Evolutionary conservation across 73 alveolate species (phyloP).

Genomic region (Tetrahymena thermophila): DNA sequence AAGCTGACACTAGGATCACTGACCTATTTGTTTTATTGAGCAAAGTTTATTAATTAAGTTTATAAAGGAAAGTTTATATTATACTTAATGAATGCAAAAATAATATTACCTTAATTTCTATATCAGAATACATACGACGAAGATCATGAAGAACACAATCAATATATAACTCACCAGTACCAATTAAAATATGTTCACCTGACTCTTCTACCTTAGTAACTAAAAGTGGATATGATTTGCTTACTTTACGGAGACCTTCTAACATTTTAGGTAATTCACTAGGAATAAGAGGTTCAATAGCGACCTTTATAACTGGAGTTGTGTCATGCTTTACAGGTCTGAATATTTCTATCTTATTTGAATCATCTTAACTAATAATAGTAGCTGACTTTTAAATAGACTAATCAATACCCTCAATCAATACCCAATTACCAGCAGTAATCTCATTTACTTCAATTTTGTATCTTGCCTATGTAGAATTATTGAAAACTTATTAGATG

Average conservation of each 20-base stretch:
- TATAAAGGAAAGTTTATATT: no score
- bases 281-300: conserved; percentile 98
- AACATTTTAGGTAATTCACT: conserved; percentile 99
- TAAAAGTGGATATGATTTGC: conserved; percentile 86
- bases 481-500: background rate
- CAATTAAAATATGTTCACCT: conserved; percentile 98
- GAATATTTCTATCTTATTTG: conserved; percentile 53
- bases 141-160: conserved; percentile 97
- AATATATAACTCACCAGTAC: conserved; percentile 98
- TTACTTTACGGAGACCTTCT: conserved; percentile 90
- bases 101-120: conserved; percentile 86
- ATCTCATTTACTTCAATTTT: conserved; percentile 74
- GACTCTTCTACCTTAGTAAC: conserved; percentile 94
- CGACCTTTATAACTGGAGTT: conserved; percentile 86
- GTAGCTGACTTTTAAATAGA: conserved; percentile 81
- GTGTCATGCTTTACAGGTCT: conserved; percentile 60
- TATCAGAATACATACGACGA: conserved; percentile 92
- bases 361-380: conserved; percentile 36
- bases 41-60: background rate
- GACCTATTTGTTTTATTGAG: background rate
- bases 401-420: conserved; percentile 84
- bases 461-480: conserved; percentile 42
- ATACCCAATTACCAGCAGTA: conserved; percentile 86
- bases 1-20: conserved; percentile 96
- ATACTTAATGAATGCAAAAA: no score